Evolutionary conservation across 331 rosid genomes (phyloP).

Genomic region (Malus hybrid): DNA sequence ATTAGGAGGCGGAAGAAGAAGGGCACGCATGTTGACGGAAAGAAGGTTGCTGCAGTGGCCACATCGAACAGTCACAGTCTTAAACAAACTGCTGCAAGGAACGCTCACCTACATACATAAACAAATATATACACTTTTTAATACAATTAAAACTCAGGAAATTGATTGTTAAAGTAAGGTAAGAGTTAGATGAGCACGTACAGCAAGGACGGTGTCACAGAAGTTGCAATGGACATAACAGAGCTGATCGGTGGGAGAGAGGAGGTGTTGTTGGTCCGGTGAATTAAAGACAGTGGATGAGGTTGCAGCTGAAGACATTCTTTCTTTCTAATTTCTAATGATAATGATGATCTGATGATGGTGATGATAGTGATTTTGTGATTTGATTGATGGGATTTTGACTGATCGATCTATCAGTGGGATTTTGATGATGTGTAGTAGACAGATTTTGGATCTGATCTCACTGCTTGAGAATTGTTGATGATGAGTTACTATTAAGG

Average conservation of each 20-base stretch:
- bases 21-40: conserved; percentile 66
- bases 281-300: conserved; percentile 53
- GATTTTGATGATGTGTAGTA: conserved; percentile 29
- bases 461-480: conserved; percentile 15
- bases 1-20: conserved; percentile 44
- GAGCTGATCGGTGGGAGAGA: conserved; percentile 84
- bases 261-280: conserved; percentile 51
- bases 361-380: conserved; percentile 10
- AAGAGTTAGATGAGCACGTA: not conserved
- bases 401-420: conserved; percentile 35
- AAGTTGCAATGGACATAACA: conserved; percentile 88
- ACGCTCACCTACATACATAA: conserved; percentile 61
- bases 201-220: conserved; percentile 94
- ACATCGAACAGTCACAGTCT: conserved; percentile 86
- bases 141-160: not conserved
- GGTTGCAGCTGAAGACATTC: conserved; percentile 12
- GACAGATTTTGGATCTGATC: conserved; percentile 51
- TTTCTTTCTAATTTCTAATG: not conserved
- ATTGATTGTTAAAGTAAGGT: not conserved
- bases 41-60: conserved; percentile 98
- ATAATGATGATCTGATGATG: not conserved
- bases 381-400: conserved; percentile 87
- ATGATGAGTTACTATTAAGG: conserved; percentile 26
- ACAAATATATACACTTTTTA: not conserved
- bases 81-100: conserved; percentile 72